Evolutionary conservation across 163 green algal genomes (phyloP), one percentile per base, ranked within the genome.

Genomic region (Chloromonas sp.): DNA sequence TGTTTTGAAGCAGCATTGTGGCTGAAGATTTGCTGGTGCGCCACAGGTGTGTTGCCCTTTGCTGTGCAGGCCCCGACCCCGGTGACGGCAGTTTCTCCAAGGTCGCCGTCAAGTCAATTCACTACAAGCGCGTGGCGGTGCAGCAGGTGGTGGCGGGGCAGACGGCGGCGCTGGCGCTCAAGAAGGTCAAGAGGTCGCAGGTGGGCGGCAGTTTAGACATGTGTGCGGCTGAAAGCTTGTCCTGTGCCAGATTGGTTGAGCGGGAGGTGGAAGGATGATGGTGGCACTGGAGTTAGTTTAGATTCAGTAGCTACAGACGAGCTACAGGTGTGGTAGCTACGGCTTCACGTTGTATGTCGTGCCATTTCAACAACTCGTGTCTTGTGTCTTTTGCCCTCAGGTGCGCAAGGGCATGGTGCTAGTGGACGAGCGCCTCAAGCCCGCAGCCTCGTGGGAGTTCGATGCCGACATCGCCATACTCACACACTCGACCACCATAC

Each of bases 361-460:
- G 36, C 36, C 36, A 36, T 36, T 36, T 36, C 36, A 36, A 36
- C 36, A 36, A 36, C 36, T 36, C 36, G 36, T 36, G 36, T 36
- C 36, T 36, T 36, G 36, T 36, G 36, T 36, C 36, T 36, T 36
- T 36, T 36, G 36, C 36, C 36, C 60, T 3, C 82, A 94, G 88
- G 94, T 98, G 70, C 91, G 96, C 79, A 98, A 98, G 89, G 96
- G 95, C 83, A 98, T 98, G 95, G 94, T 97, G 84, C 88, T 98
- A 86, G 92, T 97, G 84, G 93, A 95, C 79, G 86, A 91, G 83
- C 76, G 82, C 14, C 58, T 94, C 61, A 86, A 93, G 71, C 95
- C 95, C 58, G 83, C 84, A 14, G 94, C 96, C 14, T 91, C 85
- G 5, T 98, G 94, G 94, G 94, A 98, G 89, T 98, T 98, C 88